These are phyloP conservation scores for Aspergillus panamensis DNA, from an alignment of 495 filamentous ascomycete species.

Conservation along the genomic window DNA sequence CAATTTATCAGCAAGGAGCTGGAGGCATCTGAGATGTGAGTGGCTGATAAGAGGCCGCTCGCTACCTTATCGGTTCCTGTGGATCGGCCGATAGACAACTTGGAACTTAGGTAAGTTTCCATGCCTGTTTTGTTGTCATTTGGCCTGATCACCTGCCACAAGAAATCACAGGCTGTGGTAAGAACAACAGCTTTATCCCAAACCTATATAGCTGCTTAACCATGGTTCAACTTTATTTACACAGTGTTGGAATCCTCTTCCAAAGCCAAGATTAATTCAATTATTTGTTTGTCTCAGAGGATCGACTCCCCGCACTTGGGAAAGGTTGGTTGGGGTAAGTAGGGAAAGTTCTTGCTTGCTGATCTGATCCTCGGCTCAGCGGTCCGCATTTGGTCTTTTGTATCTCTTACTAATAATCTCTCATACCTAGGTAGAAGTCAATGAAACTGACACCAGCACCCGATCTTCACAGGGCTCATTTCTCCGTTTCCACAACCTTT, in stretches of 20 bases:
- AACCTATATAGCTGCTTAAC: not conserved
- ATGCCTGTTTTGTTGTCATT: not conserved
- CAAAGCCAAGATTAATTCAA: not conserved
- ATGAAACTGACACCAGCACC: not conserved
- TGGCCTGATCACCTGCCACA: not conserved
- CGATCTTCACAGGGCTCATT: not conserved
- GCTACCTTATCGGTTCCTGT: not conserved
- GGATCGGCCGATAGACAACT: not conserved
- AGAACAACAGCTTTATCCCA: no score
- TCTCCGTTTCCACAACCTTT: conserved; percentile 20
- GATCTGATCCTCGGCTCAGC: no score
- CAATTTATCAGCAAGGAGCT: not conserved
- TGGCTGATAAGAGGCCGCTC: not conserved
- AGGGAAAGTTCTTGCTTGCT: no score
- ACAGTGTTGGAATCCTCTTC: not conserved
- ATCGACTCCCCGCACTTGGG: no score
- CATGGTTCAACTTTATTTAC: not conserved
- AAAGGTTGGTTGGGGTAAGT: no score
- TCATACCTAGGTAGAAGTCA: not conserved
- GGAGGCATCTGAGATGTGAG: not conserved
- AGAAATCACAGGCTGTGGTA: not conserved
- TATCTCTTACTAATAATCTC: no score
- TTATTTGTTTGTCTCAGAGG: no score
- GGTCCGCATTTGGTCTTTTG: no score
- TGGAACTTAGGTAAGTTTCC: no score